phyloP scores from a whole-genome alignment of 2,329 filamentous ascomycete genomes.

The Trichoderma arundinaceum region DNA sequence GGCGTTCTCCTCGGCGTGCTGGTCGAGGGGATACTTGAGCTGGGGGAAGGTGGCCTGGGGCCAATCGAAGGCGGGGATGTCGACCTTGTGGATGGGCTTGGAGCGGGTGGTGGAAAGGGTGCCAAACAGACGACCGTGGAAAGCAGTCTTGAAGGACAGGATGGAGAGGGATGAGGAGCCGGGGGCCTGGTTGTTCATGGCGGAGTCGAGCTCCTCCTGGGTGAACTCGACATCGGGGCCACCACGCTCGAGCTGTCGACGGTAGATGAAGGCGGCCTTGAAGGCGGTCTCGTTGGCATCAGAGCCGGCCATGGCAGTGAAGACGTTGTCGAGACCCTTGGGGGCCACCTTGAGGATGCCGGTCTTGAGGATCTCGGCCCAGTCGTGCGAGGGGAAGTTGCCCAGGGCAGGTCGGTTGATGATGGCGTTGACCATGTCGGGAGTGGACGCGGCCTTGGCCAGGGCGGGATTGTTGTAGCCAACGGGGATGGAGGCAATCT shows the following conservation, averaged over 20 bases:
- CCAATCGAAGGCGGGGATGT: constrained; percentile 95
- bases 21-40: constrained; percentile 85
- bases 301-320: constrained; percentile 86
- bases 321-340: constrained; percentile 84
- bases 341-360: constrained; percentile 84
- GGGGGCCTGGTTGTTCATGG: constrained; percentile 81
- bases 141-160: constrained; percentile 84
- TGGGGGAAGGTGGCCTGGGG: constrained; percentile 85
- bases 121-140: constrained; percentile 91
- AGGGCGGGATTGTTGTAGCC: constrained; percentile 90
- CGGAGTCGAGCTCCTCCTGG: constrained; percentile 71
- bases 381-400: constrained; percentile 88
- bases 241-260: constrained; percentile 79
- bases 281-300: constrained; percentile 95
- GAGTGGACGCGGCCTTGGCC: constrained; percentile 70
- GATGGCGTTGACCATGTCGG: constrained; percentile 78
- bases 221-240: constrained; percentile 80
- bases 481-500: constrained; percentile 90
- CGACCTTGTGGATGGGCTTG: constrained; percentile 93
- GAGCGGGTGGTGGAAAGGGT: constrained; percentile 86
- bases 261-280: constrained; percentile 96
- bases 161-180: constrained; percentile 81
- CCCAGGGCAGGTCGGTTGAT: constrained; percentile 90
- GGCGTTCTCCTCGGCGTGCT: constrained; percentile 81
- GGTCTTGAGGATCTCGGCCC: constrained; percentile 77